Conservation (phyloP, 805 yeast genomes). For the Candida quercuum region DNA sequence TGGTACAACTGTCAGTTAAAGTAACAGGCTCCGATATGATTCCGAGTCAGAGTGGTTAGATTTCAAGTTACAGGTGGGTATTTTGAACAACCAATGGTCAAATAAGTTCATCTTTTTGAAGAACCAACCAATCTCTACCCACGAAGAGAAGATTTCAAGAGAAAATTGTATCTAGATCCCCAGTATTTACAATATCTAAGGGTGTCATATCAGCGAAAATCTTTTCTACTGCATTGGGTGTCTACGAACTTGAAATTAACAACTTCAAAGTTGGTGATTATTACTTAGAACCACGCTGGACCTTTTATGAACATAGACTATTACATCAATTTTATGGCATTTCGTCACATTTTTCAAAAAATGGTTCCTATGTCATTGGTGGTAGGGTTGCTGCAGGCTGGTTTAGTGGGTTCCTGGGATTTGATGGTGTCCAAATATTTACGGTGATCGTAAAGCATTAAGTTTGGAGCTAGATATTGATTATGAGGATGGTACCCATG, state of each 20-base stretch:
- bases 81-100: conserved; percentile 10
- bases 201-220: conserved; percentile 7
- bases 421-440: conserved; percentile 15
- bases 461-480: conserved; percentile 7
- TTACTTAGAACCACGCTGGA: conserved; percentile 15
- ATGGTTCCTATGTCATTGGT: conserved; percentile 9
- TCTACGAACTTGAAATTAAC: conserved; percentile 14
- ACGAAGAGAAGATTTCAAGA: conserved; percentile 8
- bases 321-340: conserved; percentile 15
- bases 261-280: conserved; percentile 7
- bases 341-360: neutral
- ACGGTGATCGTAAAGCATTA: conserved; percentile 10
- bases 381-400: conserved; percentile 16
- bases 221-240: conserved; percentile 12
- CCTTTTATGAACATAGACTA: conserved; percentile 14
- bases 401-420: conserved; percentile 13
- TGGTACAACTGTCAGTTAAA: conserved; percentile 3
- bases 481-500: conserved; percentile 10
- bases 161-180: conserved; percentile 13
- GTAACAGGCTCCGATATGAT: conserved; percentile 12
- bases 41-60: conserved; percentile 10
- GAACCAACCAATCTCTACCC: conserved; percentile 3
- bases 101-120: conserved; percentile 8
- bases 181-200: conserved; percentile 3
- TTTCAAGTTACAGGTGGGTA: conserved; percentile 2